Percentiles rank a stretch among this genome's conserved stretches.
phyloP scores from a whole-genome alignment of 768 basidiomycete genomes.

The Mrakia gelida region DNA sequence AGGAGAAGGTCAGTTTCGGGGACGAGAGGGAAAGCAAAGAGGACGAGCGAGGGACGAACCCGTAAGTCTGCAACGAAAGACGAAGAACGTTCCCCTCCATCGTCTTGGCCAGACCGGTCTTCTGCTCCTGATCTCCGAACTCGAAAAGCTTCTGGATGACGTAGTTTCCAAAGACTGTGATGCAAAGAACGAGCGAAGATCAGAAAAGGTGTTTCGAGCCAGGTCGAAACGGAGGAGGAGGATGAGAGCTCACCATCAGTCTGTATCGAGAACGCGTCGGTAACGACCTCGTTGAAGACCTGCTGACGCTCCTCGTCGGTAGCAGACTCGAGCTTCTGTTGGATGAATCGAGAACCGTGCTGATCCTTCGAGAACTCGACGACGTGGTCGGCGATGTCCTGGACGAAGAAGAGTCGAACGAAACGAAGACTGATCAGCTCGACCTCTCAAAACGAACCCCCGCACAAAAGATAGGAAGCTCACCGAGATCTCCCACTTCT shows the following conservation, averaged over 20 bases:
- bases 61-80: conserved; percentile 87
- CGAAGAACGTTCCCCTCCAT: conserved; percentile 74
- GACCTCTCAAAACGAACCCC: too few relatives aligned
- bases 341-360: conserved; percentile 97
- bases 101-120: conserved; percentile 59
- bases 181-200: background rate
- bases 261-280: conserved; percentile 22
- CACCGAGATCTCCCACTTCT: conserved; percentile 77
- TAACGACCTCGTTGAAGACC: conserved; percentile 79
- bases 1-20: background rate
- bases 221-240: background rate
- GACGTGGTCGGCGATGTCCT: conserved; percentile 82
- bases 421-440: background rate
- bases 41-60: conserved; percentile 42
- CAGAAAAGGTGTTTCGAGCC: background rate
- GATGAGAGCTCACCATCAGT: conserved; percentile 23
- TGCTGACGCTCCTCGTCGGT: conserved; percentile 70
- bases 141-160: conserved; percentile 92
- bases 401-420: background rate
- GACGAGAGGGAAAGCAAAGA: background rate
- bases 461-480: conserved; percentile 37
- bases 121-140: conserved; percentile 71
- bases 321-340: conserved; percentile 73
- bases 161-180: conserved; percentile 75
- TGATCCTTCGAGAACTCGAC: conserved; percentile 93